Evolutionary conservation across 1,139 yeast species (phyloP).

Genomic region (Blastobotrys indianensis): DNA sequence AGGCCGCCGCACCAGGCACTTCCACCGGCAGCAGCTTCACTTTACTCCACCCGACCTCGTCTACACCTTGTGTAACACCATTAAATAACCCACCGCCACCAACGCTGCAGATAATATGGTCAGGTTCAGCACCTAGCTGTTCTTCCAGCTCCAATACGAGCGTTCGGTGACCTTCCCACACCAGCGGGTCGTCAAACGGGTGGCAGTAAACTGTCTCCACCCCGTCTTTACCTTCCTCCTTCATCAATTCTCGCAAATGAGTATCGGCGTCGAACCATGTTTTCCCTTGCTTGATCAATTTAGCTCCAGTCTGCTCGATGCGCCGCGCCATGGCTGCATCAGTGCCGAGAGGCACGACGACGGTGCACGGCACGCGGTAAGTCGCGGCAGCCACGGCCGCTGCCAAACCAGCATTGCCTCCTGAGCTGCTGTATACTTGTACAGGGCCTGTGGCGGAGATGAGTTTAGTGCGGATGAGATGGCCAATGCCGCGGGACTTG

Average conservation of each 20-base stretch:
- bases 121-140: constrained; percentile 42
- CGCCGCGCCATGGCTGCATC: constrained; percentile 38
- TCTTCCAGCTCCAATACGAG: constrained; percentile 52
- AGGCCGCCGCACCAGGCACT: constrained; percentile 55
- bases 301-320: constrained; percentile 46
- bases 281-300: constrained; percentile 48
- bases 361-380: constrained; percentile 50
- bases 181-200: constrained; percentile 56
- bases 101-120: constrained; percentile 58
- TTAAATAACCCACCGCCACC: constrained; percentile 74
- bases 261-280: constrained; percentile 65
- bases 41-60: constrained; percentile 34
- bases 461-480: constrained; percentile 23
- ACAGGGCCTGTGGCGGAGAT: constrained; percentile 17
- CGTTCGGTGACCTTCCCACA: constrained; percentile 66
- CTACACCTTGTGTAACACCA: constrained; percentile 56
- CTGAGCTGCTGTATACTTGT: constrained; percentile 58
- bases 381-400: constrained; percentile 56
- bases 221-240: constrained; percentile 14
- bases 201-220: constrained; percentile 54
- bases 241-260: constrained; percentile 41
- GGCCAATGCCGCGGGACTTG: constrained; percentile 62
- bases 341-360: constrained; percentile 55
- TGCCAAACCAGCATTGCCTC: constrained; percentile 77
- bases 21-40: constrained; percentile 50